Percentiles rank a stretch among this genome's conserved stretches.
Conservation (phyloP, 2,329 filamentous ascomycete genomes). For the Pezicula radicicola region DNA sequence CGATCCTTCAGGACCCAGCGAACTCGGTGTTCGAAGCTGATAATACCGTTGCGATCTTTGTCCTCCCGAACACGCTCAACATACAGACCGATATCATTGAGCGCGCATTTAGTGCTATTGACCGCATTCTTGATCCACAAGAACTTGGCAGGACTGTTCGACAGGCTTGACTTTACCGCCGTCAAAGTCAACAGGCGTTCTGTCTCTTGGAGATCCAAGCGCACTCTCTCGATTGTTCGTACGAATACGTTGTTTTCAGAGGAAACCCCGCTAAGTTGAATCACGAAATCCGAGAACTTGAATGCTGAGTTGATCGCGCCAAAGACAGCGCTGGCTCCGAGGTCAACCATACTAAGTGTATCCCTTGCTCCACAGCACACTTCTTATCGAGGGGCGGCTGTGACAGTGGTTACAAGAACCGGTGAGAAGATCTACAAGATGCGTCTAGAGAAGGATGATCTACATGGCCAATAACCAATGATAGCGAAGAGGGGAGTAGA, state of each 20-base stretch:
- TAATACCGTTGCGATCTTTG: constrained; percentile 4
- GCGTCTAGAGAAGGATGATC: too few species aligned
- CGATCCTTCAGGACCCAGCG: constrained; percentile 10
- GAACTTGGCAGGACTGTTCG: constrained; percentile 2
- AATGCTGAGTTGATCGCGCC: constrained; percentile 9
- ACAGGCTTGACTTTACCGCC: constrained; percentile 1
- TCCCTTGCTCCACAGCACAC: too few species aligned
- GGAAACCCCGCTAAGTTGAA: constrained; percentile 5
- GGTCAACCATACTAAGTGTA: too few species aligned
- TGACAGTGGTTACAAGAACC: too few species aligned
- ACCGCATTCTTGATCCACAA: constrained; percentile 3
- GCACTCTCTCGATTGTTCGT: constrained; percentile 7
- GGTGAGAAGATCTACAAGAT: too few species aligned
- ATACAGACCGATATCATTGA: constrained; percentile 9
- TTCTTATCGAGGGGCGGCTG: too few species aligned
- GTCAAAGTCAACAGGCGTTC: constrained; percentile 6
- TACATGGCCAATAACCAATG: too few species aligned
- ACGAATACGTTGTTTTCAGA: constrained; percentile 11
- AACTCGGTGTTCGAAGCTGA: constrained; percentile 6
- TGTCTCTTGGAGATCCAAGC: constrained; percentile 9
- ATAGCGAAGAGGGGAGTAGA: too few species aligned
- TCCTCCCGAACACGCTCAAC: constrained; percentile 8
- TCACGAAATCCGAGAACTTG: constrained; percentile 9
- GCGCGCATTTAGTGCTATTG: constrained; percentile 3
- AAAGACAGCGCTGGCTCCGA: constrained; percentile 6